These are phyloP conservation scores for Spiraea crenata DNA, from an alignment of 331 rosid genomes.

Conservation along the genomic window DNA sequence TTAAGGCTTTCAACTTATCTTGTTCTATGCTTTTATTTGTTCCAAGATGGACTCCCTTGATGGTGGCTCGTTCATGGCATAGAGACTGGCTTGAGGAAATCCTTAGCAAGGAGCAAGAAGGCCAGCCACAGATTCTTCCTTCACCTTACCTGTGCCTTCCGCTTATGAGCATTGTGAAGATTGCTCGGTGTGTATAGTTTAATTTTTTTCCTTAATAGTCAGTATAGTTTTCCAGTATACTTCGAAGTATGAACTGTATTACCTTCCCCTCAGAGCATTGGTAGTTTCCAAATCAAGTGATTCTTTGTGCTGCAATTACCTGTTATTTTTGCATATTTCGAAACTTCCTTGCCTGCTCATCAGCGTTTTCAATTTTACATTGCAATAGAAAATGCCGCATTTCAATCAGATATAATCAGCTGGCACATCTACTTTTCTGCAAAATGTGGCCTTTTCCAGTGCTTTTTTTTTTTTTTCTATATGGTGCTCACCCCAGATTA, in stretches of 20 bases:
- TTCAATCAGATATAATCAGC: background rate
- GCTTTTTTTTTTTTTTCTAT: background rate
- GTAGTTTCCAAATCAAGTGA: background rate
- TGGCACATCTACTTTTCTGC: background rate
- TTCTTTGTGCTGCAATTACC: background rate
- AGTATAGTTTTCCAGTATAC: background rate
- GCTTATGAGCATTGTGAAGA: constrained; percentile 81
- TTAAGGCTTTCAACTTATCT: constrained; percentile 23
- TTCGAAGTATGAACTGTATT: too few relatives aligned
- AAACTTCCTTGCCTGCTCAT: background rate
- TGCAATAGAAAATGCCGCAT: background rate
- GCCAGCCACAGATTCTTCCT: constrained; percentile 47
- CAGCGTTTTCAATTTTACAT: background rate
- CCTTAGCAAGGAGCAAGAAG: constrained; percentile 54
- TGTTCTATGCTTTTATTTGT: constrained; percentile 24
- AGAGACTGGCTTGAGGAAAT: constrained; percentile 77
- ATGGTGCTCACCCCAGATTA: too few relatives aligned
- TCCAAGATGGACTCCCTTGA: constrained; percentile 83
- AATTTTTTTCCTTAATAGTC: background rate
- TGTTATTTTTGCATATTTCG: background rate
- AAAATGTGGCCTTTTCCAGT: background rate
- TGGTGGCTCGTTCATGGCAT: constrained; percentile 95
- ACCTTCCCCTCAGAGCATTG: too few relatives aligned
- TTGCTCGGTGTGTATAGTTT: constrained; percentile 63
- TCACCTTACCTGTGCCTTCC: constrained; percentile 85